Conservation (phyloP, 495 filamentous ascomycete species). For the Trichoderma virens region DNA sequence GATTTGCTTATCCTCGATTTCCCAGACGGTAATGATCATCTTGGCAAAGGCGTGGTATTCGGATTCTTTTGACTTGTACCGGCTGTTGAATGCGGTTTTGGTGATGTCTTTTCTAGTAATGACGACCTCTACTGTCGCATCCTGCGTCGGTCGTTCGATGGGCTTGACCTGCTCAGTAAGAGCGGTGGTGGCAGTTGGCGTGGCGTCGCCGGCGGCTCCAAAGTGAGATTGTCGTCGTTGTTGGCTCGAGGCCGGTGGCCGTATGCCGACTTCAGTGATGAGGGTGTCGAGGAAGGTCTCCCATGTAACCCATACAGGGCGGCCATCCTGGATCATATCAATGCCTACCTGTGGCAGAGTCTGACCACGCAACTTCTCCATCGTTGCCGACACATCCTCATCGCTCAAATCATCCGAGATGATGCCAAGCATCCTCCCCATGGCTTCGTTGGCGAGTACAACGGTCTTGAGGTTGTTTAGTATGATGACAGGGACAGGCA, state of each 20-base stretch:
- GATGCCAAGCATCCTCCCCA: slow-evolving; percentile 54
- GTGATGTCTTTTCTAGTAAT: slow-evolving; percentile 31
- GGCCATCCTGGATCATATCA: slow-evolving; percentile 52
- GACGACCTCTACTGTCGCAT: slow-evolving; percentile 51
- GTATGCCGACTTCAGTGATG: slow-evolving; percentile 34
- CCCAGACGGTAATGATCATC: slow-evolving; percentile 63
- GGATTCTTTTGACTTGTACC: slow-evolving; percentile 22
- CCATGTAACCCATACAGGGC: slow-evolving; percentile 46
- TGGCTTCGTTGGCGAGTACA: slow-evolving; percentile 62
- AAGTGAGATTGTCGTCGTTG: neutral
- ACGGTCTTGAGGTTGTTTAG: slow-evolving; percentile 55
- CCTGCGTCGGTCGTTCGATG: slow-evolving; percentile 27
- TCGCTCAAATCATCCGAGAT: slow-evolving; percentile 25
- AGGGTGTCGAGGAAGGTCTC: slow-evolving; percentile 47
- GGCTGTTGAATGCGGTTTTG: slow-evolving; percentile 20
- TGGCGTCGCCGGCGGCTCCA: slow-evolving; percentile 15
- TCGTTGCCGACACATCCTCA: slow-evolving; percentile 24
- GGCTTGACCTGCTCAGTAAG: slow-evolving; percentile 12
- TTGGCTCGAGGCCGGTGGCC: neutral
- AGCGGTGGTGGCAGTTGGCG: slow-evolving; percentile 12
- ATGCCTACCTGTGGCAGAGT: slow-evolving; percentile 53
- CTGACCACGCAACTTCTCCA: slow-evolving; percentile 47
- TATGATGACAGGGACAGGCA: slow-evolving; percentile 59
- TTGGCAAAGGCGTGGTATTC: slow-evolving; percentile 44
- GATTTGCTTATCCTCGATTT: slow-evolving; percentile 44